Evolutionary conservation across 2,329 filamentous ascomycete species (phyloP), one percentile per base, ranked within the genome.

Genomic region (Neonectria magnoliae): DNA sequence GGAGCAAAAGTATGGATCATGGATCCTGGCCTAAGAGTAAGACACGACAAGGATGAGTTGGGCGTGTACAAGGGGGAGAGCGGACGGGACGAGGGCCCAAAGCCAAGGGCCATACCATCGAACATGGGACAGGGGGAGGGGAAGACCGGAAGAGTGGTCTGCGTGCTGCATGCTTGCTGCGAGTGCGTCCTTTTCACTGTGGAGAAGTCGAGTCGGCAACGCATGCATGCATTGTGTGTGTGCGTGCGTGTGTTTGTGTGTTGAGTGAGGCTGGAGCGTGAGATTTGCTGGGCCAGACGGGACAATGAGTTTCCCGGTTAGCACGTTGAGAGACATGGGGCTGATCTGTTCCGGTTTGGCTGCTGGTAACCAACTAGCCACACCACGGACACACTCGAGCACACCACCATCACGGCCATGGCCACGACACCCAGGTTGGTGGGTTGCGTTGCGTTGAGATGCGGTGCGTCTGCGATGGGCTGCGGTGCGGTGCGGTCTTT

Each of bases 91-190:
- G 36, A 38, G 36, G 36, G 16, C 36, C 14, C 36, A 57, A 54
- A 55, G 58, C 58, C 54, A 60, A 18, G 31, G 38, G 31, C 51
- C 38, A 57, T 29, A 57, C 27, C 8, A 44, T 54, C 50, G 31
- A n/a, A 54, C 57, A 38, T 6, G 36, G 38, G 38, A 42, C 38
- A 42, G 18, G 38, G 38, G 38, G 38, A 29, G 22, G 45, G 45
- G 45, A 29, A 11, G 45, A n/a, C 25, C n/a, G 38, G 27, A 29
- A 8, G 45, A 18, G 14, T 29, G 25, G 25, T 16, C 14, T 50
- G 45, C 45, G 25, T 50, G 16, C 48, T 51, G 48, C 48, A 29
- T 18, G 27, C 47, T 50, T 18, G 27, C 47, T 51, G 47, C 47
- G 29, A n/a, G 48, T 51, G 48, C 48, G n/a, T 36, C 29, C n/a